Conservation (phyloP, 176 grass and related monocot species). For the Olyra latifolia region DNA sequence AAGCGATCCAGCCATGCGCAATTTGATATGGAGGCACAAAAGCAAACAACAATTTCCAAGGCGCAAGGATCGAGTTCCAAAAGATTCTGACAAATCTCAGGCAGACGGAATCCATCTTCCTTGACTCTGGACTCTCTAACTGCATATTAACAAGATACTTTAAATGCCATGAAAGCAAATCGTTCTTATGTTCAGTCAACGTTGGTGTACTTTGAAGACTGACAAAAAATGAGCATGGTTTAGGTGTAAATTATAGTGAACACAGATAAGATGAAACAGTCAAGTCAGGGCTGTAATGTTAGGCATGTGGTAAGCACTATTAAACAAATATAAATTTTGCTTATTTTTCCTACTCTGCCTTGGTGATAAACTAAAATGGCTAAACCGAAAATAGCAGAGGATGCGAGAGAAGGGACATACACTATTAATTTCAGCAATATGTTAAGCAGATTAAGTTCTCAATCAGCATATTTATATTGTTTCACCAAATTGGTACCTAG, state of each 20-base stretch:
- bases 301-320: not conserved
- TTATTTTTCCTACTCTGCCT: not conserved
- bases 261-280: not conserved
- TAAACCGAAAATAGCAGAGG: slow-evolving; percentile 6
- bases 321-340: not conserved
- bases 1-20: slow-evolving; percentile 81
- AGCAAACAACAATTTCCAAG: slow-evolving; percentile 79
- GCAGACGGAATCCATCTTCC: slow-evolving; percentile 38
- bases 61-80: slow-evolving; percentile 55
- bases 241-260: not conserved
- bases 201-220: not conserved
- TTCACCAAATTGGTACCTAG: not conserved
- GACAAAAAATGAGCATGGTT: not conserved
- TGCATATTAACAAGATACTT: slow-evolving; percentile 33
- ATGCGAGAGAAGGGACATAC: not conserved
- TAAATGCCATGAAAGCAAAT: not conserved
- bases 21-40: slow-evolving; percentile 78
- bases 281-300: not conserved
- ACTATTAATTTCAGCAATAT: not conserved
- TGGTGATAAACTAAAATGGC: not conserved
- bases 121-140: slow-evolving; percentile 58
- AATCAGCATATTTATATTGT: not conserved
- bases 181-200: not conserved
- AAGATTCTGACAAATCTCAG: slow-evolving; percentile 37
- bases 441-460: not conserved